phyloP scores from a whole-genome alignment of 2,329 filamentous ascomycete species.

The Torrubiellomyces zombiae region DNA sequence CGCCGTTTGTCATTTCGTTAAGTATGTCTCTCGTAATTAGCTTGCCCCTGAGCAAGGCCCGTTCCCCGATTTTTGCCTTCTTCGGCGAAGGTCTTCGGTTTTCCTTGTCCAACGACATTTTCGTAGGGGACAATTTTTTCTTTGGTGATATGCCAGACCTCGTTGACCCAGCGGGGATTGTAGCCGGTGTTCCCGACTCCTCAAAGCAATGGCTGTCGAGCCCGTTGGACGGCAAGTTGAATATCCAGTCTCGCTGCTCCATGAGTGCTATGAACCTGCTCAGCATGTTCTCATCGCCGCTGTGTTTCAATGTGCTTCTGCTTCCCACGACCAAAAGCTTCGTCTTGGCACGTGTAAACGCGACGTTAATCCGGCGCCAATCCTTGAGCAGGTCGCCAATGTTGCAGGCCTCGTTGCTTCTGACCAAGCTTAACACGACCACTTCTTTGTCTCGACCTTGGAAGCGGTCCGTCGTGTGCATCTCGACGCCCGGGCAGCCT shows the following conservation, averaged over 20 bases:
- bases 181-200: slow-evolving; percentile 33
- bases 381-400: slow-evolving; percentile 90
- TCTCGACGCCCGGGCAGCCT: slow-evolving; percentile 51
- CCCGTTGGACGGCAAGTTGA: slow-evolving; percentile 50
- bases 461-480: slow-evolving; percentile 94
- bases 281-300: slow-evolving; percentile 60
- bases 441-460: slow-evolving; percentile 94
- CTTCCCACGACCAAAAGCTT: slow-evolving; percentile 85
- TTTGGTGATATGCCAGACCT: slow-evolving; percentile 7
- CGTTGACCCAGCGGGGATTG: slow-evolving; percentile 13
- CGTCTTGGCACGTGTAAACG: slow-evolving; percentile 80
- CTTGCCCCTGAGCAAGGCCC: slow-evolving; percentile 46
- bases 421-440: slow-evolving; percentile 71
- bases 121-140: slow-evolving; percentile 13
- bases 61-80: slow-evolving; percentile 40
- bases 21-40: slow-evolving; percentile 61
- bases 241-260: slow-evolving; percentile 62
- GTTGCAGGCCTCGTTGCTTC: slow-evolving; percentile 63
- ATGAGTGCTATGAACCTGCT: slow-evolving; percentile 61
- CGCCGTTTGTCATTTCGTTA: slow-evolving; percentile 46
- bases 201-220: slow-evolving; percentile 54
- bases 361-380: slow-evolving; percentile 88
- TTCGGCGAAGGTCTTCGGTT: slow-evolving; percentile 33
- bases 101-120: slow-evolving; percentile 22
- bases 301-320: slow-evolving; percentile 57